Conservation (phyloP, 163 green algal genomes). For the Scenedesmus sp. region DNA sequence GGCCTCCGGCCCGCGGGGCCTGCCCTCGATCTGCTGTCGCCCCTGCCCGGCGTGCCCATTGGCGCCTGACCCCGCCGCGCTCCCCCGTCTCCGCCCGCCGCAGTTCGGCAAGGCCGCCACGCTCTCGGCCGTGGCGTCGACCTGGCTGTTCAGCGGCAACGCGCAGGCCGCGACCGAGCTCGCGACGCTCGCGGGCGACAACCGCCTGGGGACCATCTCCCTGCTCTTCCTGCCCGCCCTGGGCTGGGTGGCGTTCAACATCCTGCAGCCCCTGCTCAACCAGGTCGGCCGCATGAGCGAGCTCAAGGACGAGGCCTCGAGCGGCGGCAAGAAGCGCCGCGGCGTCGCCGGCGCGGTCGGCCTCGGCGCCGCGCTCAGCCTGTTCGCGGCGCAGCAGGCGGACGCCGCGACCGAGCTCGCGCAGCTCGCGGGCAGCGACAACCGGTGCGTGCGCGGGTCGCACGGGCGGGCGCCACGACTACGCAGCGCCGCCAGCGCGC, state of each 20-base stretch:
- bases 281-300: constrained; percentile 39
- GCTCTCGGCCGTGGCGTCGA: constrained; percentile 42
- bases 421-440: constrained; percentile 62
- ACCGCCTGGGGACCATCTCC: constrained; percentile 52
- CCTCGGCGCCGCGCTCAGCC: constrained; percentile 37
- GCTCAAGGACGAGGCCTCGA: constrained; percentile 10
- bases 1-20: no score
- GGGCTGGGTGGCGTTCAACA: constrained; percentile 83
- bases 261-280: constrained; percentile 58
- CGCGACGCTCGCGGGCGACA: constrained; percentile 42
- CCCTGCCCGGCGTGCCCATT: neutral
- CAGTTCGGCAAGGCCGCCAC: constrained; percentile 37
- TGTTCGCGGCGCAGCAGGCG: constrained; percentile 51
- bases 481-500: no score
- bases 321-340: constrained; percentile 17
- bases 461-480: no score
- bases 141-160: constrained; percentile 39
- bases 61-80: no score
- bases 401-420: constrained; percentile 62
- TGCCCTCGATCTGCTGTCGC: neutral
- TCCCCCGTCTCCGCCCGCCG: no score
- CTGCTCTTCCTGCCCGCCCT: constrained; percentile 65
- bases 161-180: constrained; percentile 47
- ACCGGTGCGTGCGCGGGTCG: constrained; percentile 16
- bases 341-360: constrained; percentile 23